Conservation (phyloP, 1,284 basidiomycete genomes). For the Cryptococcus sp. region DNA sequence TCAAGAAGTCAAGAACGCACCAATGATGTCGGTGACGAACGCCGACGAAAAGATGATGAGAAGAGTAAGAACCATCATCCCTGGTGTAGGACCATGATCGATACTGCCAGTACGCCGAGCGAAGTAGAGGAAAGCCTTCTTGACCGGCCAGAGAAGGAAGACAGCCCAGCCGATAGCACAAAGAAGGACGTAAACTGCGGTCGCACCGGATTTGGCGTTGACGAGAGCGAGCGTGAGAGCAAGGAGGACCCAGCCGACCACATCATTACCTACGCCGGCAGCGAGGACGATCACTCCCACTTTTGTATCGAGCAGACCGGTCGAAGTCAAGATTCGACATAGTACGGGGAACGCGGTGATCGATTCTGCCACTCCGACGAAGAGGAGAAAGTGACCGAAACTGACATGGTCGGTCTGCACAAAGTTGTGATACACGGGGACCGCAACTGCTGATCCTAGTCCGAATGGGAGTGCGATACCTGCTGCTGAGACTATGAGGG, state of each 20-base stretch:
- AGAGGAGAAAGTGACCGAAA: constrained; percentile 88
- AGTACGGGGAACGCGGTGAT: constrained; percentile 94
- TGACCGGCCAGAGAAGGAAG: constrained; percentile 73
- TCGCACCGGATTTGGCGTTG: constrained; percentile 63
- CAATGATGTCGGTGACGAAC: constrained; percentile 86
- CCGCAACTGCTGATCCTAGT: constrained; percentile 77
- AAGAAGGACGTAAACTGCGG: constrained; percentile 79
- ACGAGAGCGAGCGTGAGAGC: constrained; percentile 88
- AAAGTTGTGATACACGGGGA: constrained; percentile 76
- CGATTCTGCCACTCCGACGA: constrained; percentile 83
- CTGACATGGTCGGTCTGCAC: constrained; percentile 63
- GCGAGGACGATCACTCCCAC: constrained; percentile 92
- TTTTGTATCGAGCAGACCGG: constrained; percentile 79
- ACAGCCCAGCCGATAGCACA: constrained; percentile 78
- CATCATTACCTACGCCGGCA: constrained; percentile 89
- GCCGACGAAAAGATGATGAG: constrained; percentile 73
- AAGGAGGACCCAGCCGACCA: constrained; percentile 64
- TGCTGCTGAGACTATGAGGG: constrained; percentile 60
- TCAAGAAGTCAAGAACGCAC: constrained; percentile 55
- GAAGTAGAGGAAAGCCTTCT: constrained; percentile 65
- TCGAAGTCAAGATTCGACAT: constrained; percentile 67
- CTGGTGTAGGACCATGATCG: constrained; percentile 67
- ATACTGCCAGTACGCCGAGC: constrained; percentile 76
- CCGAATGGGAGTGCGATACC: constrained; percentile 80
- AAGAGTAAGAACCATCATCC: constrained; percentile 77